These are phyloP conservation scores for Leishmania guyanensis DNA, from an alignment of 208 protist genomes.

Conservation along the genomic window DNA sequence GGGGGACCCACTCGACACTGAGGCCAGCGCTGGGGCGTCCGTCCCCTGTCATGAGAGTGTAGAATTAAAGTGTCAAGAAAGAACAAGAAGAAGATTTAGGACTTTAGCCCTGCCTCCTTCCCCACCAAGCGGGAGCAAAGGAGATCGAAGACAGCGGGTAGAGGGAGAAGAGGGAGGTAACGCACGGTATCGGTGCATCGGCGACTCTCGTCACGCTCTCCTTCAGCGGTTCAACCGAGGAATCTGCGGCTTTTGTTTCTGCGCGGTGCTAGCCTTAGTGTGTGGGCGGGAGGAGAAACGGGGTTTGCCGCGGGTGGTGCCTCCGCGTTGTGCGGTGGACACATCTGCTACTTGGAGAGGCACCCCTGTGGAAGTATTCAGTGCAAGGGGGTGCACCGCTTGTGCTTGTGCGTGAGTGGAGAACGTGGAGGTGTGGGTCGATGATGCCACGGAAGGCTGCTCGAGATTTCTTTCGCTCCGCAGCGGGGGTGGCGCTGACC, in stretches of 20 bases:
- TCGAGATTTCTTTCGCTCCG: background rate
- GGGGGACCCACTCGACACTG: background rate
- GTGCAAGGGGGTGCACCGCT: background rate
- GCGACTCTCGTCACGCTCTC: background rate
- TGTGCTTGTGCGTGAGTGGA: background rate
- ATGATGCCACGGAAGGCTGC: background rate
- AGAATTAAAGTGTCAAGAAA: background rate
- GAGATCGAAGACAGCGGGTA: background rate
- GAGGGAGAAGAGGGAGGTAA: background rate
- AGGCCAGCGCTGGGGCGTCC: no score
- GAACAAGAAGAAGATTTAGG: background rate
- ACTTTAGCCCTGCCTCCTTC: background rate
- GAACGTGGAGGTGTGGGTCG: background rate
- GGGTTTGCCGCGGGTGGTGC: background rate
- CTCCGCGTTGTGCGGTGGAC: background rate
- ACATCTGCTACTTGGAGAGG: background rate
- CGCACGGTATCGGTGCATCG: background rate
- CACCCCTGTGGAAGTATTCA: background rate
- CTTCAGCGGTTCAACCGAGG: conserved; percentile 16
- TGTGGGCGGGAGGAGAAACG: conserved; percentile 9
- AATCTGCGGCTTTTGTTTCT: conserved; percentile 19
- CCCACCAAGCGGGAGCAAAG: background rate
- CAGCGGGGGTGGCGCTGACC: background rate
- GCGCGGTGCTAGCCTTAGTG: background rate
- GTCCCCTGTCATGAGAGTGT: background rate